Base-by-base conservation (phyloP, 2,329 filamentous ascomycete species). In the Fusarium chlamydosporum region DNA sequence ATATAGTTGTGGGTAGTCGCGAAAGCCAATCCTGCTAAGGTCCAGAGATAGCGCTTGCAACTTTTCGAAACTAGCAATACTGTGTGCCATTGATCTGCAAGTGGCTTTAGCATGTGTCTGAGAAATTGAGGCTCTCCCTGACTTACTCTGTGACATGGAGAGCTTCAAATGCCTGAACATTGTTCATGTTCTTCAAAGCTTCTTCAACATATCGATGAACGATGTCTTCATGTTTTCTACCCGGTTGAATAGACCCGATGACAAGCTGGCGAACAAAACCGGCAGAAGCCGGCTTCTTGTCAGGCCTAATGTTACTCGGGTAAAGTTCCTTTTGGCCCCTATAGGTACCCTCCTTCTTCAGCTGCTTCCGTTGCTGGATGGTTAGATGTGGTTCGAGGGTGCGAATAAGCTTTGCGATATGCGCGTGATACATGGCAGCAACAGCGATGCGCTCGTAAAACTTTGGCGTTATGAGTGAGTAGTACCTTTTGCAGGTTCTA, bases 371-470 rank as follows among this genome's bases (percentile, higher is more conserved):
- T 27, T 71, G 68, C 1, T 54, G 23, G 4, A 63, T 65, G 16
- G 33, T 58, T 4, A 72, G 56, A 35, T 61, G 46, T 8, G 62
- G 68, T 34, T 70, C 68, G 12, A 71, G 38, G 7, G 57, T 37
- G 20, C 66, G 65, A 8, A 69, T 72, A 16, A 72, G 37, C 33
- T 64, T 65, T 23, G 29, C 37, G 7, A 72, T 71, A 33, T 71
- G 52, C 1, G 60, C 62, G 26, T 71, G 61, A 20, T 46, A 61
- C 43, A 40, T 29, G 15, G 53, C 58, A 20, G 42, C 54, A 6
- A 63, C 61, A 0, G 54, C 38, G 12, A 72, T 15, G 6, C 59
- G 71, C 2, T 51, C 40, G 18, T 73, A 51, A 7, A 73, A 58
- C 3, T 26, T 51, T 7, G 67, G 70, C 2, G 57, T 46, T 23